These are phyloP conservation scores for Oryza coarctata DNA, from an alignment of 176 grass and related monocot species.

Conservation along the genomic window DNA sequence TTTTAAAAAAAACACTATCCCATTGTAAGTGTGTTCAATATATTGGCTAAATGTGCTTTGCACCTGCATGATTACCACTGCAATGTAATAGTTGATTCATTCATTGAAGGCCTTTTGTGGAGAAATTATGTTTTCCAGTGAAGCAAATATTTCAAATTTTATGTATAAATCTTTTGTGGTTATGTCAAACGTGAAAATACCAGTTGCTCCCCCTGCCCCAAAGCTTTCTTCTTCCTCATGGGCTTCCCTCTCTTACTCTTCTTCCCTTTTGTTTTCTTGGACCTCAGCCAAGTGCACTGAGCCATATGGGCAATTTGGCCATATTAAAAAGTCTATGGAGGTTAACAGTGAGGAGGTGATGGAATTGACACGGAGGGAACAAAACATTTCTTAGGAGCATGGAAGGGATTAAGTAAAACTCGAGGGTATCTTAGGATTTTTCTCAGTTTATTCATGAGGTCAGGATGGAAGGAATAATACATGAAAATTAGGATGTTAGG, in stretches of 20 bases:
- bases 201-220: too few species aligned
- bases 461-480: neutral
- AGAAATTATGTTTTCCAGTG: neutral
- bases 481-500: neutral
- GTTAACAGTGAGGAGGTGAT: neutral
- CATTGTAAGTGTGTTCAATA: neutral
- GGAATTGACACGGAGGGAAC: neutral
- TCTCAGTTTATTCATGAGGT: neutral
- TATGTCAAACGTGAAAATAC: too few species aligned
- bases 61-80: neutral
- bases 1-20: neutral
- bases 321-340: neutral
- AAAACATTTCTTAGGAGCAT: neutral
- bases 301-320: neutral
- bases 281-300: neutral
- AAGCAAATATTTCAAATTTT: slow-evolving; percentile 19
- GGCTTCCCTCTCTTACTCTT: neutral
- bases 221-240: neutral
- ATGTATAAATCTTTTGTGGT: too few species aligned
- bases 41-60: neutral
- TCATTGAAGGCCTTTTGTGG: neutral
- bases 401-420: neutral
- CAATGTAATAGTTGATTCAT: neutral
- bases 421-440: neutral
- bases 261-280: neutral